Conservation (phyloP, 108 stramenopile genomes). For the Fistulifera solaris region DNA sequence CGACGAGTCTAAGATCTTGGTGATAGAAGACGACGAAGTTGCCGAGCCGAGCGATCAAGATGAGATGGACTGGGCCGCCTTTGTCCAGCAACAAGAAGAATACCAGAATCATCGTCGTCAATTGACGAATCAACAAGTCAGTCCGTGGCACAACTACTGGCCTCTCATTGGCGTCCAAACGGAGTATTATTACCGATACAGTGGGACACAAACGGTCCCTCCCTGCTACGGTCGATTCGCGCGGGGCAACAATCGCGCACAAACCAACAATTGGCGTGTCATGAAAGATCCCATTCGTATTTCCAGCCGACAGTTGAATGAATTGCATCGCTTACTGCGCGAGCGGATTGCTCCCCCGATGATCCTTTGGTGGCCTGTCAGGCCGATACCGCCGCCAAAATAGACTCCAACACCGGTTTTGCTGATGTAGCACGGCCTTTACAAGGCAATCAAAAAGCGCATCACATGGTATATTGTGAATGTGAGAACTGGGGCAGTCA, state of each 20-base stretch:
- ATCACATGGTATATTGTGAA: constrained; percentile 45
- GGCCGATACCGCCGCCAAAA: constrained; percentile 33
- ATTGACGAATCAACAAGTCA: not conserved
- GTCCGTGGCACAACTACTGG: constrained; percentile 3
- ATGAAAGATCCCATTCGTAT: constrained; percentile 54
- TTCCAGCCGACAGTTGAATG: constrained; percentile 29
- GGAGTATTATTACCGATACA: constrained; percentile 51
- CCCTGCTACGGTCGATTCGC: constrained; percentile 21
- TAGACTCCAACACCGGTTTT: constrained; percentile 7
- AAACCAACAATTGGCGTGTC: constrained; percentile 40
- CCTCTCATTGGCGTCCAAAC: constrained; percentile 21
- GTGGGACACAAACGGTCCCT: constrained; percentile 36
- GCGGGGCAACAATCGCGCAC: constrained; percentile 8
- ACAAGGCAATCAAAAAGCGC: constrained; percentile 17
- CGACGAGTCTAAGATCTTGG: not conserved
- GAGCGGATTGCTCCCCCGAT: constrained; percentile 24
- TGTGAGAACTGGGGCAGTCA: constrained; percentile 48
- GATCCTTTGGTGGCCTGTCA: constrained; percentile 23
- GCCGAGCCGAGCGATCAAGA: not conserved
- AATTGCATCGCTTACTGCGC: constrained; percentile 32
- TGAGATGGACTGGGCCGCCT: not conserved
- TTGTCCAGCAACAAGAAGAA: not conserved
- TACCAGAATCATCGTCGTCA: not conserved
- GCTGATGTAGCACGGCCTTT: constrained; percentile 34
- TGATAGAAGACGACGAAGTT: not conserved